A percentile compares a stretch with the other conserved stretches of the same genome.
Conservation (phyloP, 2,329 filamentous ascomycete species). For the Aureobasidium lini region DNA sequence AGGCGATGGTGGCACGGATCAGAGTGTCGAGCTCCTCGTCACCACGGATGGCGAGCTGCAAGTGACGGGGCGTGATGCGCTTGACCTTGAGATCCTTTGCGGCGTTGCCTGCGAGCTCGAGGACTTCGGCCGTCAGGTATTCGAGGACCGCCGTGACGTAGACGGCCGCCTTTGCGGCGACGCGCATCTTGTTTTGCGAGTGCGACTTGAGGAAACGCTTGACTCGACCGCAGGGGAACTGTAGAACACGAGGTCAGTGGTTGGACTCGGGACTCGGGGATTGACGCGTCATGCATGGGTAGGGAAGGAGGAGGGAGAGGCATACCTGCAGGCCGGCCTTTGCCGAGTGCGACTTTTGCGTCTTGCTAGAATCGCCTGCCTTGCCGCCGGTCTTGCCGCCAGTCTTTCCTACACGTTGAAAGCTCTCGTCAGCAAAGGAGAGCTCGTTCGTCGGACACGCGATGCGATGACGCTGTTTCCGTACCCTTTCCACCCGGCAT, state of each 20-base stretch:
- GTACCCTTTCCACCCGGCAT: constrained; percentile 93
- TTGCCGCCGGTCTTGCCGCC: constrained; percentile 89
- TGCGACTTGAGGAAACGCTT: constrained; percentile 99
- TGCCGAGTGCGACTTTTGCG: constrained; percentile 87
- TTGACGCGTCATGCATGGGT: constrained; percentile 25
- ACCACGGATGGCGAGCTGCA: constrained; percentile 95
- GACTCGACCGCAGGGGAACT: constrained; percentile 99
- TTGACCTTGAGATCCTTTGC: constrained; percentile 99
- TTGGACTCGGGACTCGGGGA: background rate
- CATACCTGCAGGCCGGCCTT: constrained; percentile 93
- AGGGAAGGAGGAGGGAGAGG: background rate
- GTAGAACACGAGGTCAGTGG: constrained; percentile 12
- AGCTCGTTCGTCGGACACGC: constrained; percentile 17
- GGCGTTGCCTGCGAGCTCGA: constrained; percentile 95
- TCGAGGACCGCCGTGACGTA: constrained; percentile 98
- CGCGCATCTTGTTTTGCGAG: constrained; percentile 99
- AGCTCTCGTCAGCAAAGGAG: constrained; percentile 22
- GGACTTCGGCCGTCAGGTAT: constrained; percentile 95
- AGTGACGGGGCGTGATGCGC: constrained; percentile 95
- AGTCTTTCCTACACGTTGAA: constrained; percentile 39
- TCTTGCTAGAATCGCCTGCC: constrained; percentile 68
- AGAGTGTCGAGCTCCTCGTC: constrained; percentile 97
- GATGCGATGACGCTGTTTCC: constrained; percentile 45
- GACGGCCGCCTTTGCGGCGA: constrained; percentile 95
- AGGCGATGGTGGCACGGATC: constrained; percentile 95